Conservation (phyloP, 768 basidiomycete genomes). For the Mycena floridula region DNA sequence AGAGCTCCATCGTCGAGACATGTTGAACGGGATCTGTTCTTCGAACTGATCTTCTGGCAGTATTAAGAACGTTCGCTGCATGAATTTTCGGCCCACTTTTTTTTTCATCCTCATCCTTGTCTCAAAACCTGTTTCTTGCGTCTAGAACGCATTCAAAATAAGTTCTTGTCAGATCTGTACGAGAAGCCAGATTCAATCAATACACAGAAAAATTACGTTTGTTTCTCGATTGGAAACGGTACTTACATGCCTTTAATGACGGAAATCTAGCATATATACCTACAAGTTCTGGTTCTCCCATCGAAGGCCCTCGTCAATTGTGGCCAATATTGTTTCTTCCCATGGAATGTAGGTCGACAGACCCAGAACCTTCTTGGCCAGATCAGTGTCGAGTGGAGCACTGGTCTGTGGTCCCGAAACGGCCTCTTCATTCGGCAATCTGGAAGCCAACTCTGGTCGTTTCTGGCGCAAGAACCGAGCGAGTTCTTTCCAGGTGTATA, state of each 20-base stretch:
- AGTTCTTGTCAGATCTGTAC: neutral
- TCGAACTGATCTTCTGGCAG: conserved; percentile 9
- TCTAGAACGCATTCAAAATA: conserved; percentile 26
- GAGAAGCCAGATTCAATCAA: too few species aligned
- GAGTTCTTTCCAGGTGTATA: conserved; percentile 4
- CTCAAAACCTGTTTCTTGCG: neutral
- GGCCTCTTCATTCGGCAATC: conserved; percentile 2
- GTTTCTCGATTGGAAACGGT: too few species aligned
- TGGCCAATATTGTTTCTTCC: conserved; percentile 5
- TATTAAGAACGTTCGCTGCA: conserved; percentile 37
- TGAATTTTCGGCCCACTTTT: conserved; percentile 29
- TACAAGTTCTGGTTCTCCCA: conserved; percentile 3
- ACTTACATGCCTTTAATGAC: too few species aligned
- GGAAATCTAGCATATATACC: too few species aligned
- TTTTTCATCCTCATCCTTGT: neutral
- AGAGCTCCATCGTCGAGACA: conserved; percentile 38
- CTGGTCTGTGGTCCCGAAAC: conserved; percentile 4
- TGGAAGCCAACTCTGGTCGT: conserved; percentile 4
- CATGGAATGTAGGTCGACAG: conserved; percentile 1
- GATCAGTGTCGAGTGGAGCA: conserved; percentile 4
- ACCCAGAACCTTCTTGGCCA: conserved; percentile 5
- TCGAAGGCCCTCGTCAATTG: conserved; percentile 3
- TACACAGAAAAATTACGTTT: too few species aligned
- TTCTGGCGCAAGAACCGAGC: neutral
- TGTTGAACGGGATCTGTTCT: conserved; percentile 23